Base-by-base conservation (phyloP, 495 filamentous ascomycete genomes). In the Barbatosphaeria neglecta region DNA sequence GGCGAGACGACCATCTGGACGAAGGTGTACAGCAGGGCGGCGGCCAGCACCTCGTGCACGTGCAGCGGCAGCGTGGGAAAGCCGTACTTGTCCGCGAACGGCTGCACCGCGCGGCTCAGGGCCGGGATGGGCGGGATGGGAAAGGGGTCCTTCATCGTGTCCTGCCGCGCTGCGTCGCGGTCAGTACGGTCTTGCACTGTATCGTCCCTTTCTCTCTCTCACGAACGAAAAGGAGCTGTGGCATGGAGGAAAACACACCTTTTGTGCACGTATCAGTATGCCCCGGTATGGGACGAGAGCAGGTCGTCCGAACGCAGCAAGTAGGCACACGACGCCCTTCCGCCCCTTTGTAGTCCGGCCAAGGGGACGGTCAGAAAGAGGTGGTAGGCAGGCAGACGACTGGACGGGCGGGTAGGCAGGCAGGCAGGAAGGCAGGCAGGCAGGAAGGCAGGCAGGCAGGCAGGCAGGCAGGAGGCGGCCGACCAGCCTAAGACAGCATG, bases 31-130 rank as follows among this genome's bases (percentile, higher is more conserved):
- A 82, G 69, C 50, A 72, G 47, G 51, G 84, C 82, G 48, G 86
- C 80, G 52, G 82, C 64, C 53, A 90, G 51, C 44, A 96, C 73
- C 61, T 99, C 90, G 69, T 99, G 92, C 63, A 87, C 70, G 66
- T 99, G 92, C 19, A 89, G 72, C 2, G 84, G 76, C 35, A 97
- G 76, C 11, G 84, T 83, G 6, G 80, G 71, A 31, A 96, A 72
- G 41, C 62, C 61, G 52, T 86, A 57, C 24, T 58, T 67, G 50
- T 79, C 69, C 27, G 81, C 77, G 61, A 75, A 68, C 20, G 81
- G 81, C 57, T 76, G 59, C 47, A 79, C 57, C 44, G 70, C 65
- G 50, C 63, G 61, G 54, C 62, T 66, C 38, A 83, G 72, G 51
- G 67, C 67, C 24, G 72, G 71, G 18, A 74, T 62, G 23, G 79